A percentile compares a stretch with the other conserved stretches of the same genome.
Evolutionary conservation across 2,329 filamentous ascomycete species (phyloP).

Genomic region (Capronia coronata): DNA sequence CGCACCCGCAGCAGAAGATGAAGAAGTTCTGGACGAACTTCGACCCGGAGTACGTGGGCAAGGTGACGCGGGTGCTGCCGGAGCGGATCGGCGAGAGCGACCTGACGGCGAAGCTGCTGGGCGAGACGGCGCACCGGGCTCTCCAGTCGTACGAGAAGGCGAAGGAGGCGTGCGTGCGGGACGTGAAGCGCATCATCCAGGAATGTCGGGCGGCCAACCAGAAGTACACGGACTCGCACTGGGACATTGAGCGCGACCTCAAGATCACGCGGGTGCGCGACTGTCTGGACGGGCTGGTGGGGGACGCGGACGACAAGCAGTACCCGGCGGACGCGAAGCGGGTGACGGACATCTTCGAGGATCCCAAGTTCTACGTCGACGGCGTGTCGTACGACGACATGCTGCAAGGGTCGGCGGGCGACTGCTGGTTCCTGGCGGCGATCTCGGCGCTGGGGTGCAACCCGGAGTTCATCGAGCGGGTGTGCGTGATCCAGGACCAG

Average conservation of each 20-base stretch:
- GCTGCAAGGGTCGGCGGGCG: conserved; percentile 60
- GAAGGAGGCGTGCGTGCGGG: conserved; percentile 58
- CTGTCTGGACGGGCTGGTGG: conserved; percentile 46
- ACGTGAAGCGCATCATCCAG: conserved; percentile 52
- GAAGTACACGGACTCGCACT: conserved; percentile 83
- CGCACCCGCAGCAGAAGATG: conserved; percentile 59
- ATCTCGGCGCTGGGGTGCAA: conserved; percentile 71
- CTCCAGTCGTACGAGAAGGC: conserved; percentile 68
- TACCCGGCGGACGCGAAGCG: conserved; percentile 69
- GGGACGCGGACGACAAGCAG: conserved; percentile 34
- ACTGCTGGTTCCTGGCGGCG: conserved; percentile 83
- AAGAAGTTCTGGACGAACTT: conserved; percentile 71
- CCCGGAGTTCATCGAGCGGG: conserved; percentile 61
- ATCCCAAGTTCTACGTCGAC: conserved; percentile 69
- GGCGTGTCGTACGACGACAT: conserved; percentile 71
- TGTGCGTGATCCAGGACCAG: conserved; percentile 70
- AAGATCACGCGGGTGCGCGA: conserved; percentile 47
- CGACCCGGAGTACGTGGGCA: conserved; percentile 63
- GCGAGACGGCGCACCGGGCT: conserved; percentile 51
- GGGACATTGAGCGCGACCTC: conserved; percentile 73
- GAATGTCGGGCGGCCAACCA: conserved; percentile 72
- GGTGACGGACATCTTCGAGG: conserved; percentile 69
- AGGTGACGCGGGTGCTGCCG: conserved; percentile 65
- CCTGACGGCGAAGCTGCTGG: conserved; percentile 53
- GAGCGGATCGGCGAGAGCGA: conserved; percentile 50